Conservation (phyloP, 768 basidiomycete genomes). For the Ephemerocybe angulata region DNA sequence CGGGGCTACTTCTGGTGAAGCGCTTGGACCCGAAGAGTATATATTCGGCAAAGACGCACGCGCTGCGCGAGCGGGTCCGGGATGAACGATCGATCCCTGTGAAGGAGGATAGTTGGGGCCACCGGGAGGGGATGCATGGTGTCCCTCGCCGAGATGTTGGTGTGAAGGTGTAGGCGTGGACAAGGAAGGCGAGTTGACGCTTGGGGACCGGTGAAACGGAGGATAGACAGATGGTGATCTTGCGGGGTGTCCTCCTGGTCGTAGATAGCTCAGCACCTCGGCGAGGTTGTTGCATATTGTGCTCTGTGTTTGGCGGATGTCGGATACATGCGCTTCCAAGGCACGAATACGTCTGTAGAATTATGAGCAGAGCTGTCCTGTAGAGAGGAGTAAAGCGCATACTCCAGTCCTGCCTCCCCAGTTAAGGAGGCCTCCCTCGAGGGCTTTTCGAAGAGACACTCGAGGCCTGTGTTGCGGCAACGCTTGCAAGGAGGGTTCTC, state of each 20-base stretch:
- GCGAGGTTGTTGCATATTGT: conserved; percentile 76
- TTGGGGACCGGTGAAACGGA: conserved; percentile 60
- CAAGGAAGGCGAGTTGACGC: conserved; percentile 54
- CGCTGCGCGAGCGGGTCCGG: conserved; percentile 29
- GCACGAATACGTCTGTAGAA: conserved; percentile 78
- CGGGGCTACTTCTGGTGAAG: conserved; percentile 20
- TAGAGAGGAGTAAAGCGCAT: conserved; percentile 25
- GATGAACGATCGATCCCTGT: conserved; percentile 23
- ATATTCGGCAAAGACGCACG: conserved; percentile 34
- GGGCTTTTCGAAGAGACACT: conserved; percentile 95
- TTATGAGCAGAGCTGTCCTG: conserved; percentile 13
- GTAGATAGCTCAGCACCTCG: conserved; percentile 77
- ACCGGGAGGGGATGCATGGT: conserved; percentile 39
- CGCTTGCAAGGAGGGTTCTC: conserved; percentile 96
- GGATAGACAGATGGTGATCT: conserved; percentile 67
- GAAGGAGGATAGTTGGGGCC: conserved; percentile 22
- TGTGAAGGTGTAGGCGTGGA: conserved; percentile 47
- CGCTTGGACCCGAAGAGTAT: conserved; percentile 28
- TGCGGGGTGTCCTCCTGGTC: conserved; percentile 46
- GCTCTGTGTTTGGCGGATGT: conserved; percentile 69
- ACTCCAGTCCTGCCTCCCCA: conserved; percentile 89
- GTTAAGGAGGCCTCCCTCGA: conserved; percentile 81
- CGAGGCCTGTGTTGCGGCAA: conserved; percentile 83
- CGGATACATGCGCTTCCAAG: conserved; percentile 81
- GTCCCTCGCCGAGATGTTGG: conserved; percentile 36